A percentile compares a stretch with the other conserved stretches of the same genome.
Conservation (phyloP, 306 rosid species). For the Acacia acuminata region DNA sequence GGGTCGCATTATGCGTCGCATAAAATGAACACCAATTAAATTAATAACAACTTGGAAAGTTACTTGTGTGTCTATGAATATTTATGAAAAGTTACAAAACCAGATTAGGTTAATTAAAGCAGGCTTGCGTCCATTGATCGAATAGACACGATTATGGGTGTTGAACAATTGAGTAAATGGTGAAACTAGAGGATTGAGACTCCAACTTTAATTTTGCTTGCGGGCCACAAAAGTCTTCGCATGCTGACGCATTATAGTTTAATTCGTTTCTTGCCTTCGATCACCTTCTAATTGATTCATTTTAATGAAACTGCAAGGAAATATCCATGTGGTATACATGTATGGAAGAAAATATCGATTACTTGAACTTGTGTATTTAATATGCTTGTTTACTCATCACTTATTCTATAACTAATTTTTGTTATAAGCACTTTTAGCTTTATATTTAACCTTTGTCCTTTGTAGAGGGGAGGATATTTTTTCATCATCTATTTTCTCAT, state of each 20-base stretch:
- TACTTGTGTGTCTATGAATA: not conserved
- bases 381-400: not conserved
- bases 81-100: not conserved
- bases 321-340: too few species aligned
- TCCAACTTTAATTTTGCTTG: not conserved
- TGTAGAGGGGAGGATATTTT: too few species aligned
- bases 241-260: not conserved
- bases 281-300: not conserved
- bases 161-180: not conserved
- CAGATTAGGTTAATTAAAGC: not conserved
- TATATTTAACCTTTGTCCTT: too few species aligned
- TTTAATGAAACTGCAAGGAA: not conserved
- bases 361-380: too few species aligned
- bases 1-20: not conserved
- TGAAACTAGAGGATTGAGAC: not conserved
- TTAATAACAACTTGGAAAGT: not conserved
- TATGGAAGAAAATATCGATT: too few species aligned
- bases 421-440: too few species aligned
- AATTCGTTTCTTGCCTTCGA: not conserved
- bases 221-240: too few species aligned
- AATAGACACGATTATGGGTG: not conserved
- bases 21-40: too few species aligned
- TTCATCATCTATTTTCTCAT: too few species aligned
- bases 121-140: not conserved
- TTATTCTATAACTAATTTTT: not conserved